These are phyloP conservation scores for Xylariomycetidae sp. DNA, from an alignment of 2,329 filamentous ascomycete species.

Conservation along the genomic window DNA sequence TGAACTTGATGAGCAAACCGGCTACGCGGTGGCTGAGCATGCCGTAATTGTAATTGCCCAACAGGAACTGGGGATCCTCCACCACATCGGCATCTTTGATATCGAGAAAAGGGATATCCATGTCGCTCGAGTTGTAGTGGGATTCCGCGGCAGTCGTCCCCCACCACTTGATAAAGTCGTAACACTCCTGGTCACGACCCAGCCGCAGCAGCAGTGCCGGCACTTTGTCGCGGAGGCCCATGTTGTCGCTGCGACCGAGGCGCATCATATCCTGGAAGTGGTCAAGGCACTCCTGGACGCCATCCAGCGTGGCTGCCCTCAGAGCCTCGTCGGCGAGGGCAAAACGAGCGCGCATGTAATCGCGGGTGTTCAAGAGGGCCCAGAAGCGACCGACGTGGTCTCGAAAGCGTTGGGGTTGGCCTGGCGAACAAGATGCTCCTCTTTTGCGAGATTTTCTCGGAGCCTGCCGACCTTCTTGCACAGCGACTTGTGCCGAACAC, in stretches of 20 bases:
- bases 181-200: slow-evolving; percentile 45
- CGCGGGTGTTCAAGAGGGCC: slow-evolving; percentile 33
- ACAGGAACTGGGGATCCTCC: slow-evolving; percentile 10
- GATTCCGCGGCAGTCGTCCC: slow-evolving; percentile 10
- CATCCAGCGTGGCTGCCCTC: slow-evolving; percentile 26
- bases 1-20: slow-evolving; percentile 21
- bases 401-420: slow-evolving; percentile 19
- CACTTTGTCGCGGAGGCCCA: slow-evolving; percentile 36
- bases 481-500: slow-evolving; percentile 31
- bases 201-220: slow-evolving; percentile 41
- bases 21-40: slow-evolving; percentile 10
- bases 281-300: slow-evolving; percentile 32
- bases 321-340: slow-evolving; percentile 28
- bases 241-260: slow-evolving; percentile 39
- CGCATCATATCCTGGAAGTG: slow-evolving; percentile 40
- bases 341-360: slow-evolving; percentile 38
- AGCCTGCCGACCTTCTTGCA: slow-evolving; percentile 34
- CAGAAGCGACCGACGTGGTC: slow-evolving; percentile 37
- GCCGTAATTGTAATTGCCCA: slow-evolving; percentile 1
- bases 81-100: slow-evolving; percentile 15
- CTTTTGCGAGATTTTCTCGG: slow-evolving; percentile 21
- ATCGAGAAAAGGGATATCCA: slow-evolving; percentile 19
- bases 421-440: slow-evolving; percentile 34
- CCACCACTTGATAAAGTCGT: slow-evolving; percentile 37
- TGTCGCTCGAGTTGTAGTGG: slow-evolving; percentile 34